Evolutionary conservation across 306 rosid species (phyloP).

Genomic region (Dryas drummondii): DNA sequence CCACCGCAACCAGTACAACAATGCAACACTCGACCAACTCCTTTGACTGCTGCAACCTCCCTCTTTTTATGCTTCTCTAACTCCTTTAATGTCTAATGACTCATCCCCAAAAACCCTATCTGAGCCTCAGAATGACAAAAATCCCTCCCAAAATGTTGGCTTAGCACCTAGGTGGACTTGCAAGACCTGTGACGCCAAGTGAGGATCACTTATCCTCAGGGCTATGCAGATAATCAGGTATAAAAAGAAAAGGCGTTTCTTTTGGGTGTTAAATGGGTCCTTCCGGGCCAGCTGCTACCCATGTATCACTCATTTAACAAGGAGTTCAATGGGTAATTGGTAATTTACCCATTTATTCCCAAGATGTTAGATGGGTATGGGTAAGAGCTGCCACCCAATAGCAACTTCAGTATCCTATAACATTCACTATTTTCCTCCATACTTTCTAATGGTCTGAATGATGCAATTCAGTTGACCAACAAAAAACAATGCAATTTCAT

Average conservation of each 20-base stretch:
- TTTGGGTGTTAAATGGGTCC: background rate
- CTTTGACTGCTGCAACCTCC: conserved; percentile 3
- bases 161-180: background rate
- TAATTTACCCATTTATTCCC: background rate
- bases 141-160: background rate
- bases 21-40: background rate
- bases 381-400: background rate
- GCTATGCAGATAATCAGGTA: background rate
- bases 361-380: background rate
- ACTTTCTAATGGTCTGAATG: background rate
- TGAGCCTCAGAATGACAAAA: background rate
- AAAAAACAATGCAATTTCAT: background rate
- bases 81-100: background rate
- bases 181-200: background rate
- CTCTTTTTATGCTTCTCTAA: background rate
- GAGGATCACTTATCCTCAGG: background rate
- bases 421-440: background rate
- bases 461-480: background rate
- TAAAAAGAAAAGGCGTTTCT: background rate
- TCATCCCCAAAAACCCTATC: too few species aligned
- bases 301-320: background rate
- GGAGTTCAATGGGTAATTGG: background rate
- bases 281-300: background rate
- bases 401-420: background rate
- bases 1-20: background rate